Evolutionary conservation across 495 filamentous ascomycete genomes (phyloP).

Genomic region (Sordaria brevicollis): DNA sequence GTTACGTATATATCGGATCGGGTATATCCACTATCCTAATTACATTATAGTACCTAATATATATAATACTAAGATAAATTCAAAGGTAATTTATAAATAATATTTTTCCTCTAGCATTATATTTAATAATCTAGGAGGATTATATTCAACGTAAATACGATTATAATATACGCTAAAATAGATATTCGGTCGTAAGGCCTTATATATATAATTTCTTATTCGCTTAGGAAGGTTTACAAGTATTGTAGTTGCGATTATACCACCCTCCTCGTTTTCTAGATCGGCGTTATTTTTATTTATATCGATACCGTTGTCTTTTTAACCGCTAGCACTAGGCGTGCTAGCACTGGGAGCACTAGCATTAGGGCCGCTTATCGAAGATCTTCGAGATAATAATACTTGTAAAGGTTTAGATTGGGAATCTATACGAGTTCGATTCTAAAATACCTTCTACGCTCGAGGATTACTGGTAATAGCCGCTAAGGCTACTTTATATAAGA

Average conservation of each 20-base stretch:
- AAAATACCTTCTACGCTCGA: no score
- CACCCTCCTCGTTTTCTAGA: background rate
- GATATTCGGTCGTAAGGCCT: background rate
- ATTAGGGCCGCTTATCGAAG: no score
- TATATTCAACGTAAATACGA: background rate
- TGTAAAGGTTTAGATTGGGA: no score
- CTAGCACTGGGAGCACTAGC: no score
- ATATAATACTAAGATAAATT: background rate
- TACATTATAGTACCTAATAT: no score
- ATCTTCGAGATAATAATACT: no score
- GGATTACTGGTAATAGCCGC: no score
- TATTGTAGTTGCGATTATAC: background rate
- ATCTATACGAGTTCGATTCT: no score
- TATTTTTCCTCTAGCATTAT: background rate
- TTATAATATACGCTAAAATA: background rate
- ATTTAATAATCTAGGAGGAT: background rate
- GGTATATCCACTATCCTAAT: no score
- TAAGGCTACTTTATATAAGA: no score
- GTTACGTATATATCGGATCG: no score
- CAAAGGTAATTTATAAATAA: background rate
- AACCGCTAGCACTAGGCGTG: background rate
- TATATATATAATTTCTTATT: background rate
- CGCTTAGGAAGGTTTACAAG: background rate
- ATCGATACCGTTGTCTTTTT: background rate
- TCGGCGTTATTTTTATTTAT: background rate